A percentile compares a stretch with the other conserved stretches of the same genome.
These are phyloP conservation scores for Penicillium atrosanguineum DNA, from an alignment of 495 filamentous ascomycete genomes.

Conservation along the genomic window DNA sequence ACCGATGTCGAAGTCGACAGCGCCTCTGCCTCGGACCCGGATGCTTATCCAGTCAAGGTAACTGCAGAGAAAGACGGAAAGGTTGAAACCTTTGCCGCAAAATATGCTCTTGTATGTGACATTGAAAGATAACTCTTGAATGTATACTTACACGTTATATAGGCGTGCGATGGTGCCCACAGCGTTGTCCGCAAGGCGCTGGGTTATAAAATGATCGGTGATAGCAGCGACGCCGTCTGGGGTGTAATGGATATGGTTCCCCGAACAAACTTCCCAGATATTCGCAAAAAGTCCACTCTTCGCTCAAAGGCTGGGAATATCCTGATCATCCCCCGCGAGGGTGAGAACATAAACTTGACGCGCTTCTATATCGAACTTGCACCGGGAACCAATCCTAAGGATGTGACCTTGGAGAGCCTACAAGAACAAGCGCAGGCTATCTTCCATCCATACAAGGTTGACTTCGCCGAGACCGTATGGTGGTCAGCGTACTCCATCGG, in stretches of 20 bases:
- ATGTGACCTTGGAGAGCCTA: conserved; percentile 50
- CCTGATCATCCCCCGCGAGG: conserved; percentile 72
- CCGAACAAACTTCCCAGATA: conserved; percentile 77
- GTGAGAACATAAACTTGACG: conserved; percentile 57
- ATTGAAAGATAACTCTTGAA: background rate
- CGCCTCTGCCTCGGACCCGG: conserved; percentile 31
- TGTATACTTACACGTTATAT: background rate
- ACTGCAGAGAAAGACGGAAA: conserved; percentile 50
- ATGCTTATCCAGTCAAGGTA: conserved; percentile 54
- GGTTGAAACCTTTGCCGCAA: conserved; percentile 55
- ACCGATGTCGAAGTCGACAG: conserved; percentile 52
- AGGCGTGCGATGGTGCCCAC: conserved; percentile 80
- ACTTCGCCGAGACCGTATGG: conserved; percentile 52
- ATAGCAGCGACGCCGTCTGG: conserved; percentile 71
- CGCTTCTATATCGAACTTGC: conserved; percentile 71
- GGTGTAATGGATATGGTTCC: conserved; percentile 84
- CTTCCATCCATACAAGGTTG: conserved; percentile 54
- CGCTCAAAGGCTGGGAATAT: conserved; percentile 57
- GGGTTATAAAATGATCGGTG: conserved; percentile 69
- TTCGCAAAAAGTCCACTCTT: conserved; percentile 68
- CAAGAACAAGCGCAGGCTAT: conserved; percentile 57
- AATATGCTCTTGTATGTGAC: conserved; percentile 63
- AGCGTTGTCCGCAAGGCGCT: conserved; percentile 64
- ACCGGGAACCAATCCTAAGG: conserved; percentile 43
- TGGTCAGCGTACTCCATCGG: conserved; percentile 61